Conservation (phyloP, 1,284 basidiomycete species). For the Trichosporon faecale region DNA sequence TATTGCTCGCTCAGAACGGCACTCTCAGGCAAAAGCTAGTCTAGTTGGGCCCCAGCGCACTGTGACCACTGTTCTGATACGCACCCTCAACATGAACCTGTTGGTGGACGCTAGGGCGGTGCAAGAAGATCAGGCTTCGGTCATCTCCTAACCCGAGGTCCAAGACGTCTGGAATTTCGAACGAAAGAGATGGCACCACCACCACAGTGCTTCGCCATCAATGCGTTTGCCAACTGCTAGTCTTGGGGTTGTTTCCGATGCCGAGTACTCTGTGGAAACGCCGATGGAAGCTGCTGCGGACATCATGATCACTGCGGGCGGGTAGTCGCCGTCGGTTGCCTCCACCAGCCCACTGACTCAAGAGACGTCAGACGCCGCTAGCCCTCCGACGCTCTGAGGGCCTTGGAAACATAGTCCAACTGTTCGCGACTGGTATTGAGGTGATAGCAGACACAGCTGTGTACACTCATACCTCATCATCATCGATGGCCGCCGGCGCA, state of each 20-base stretch:
- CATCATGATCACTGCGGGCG: background rate
- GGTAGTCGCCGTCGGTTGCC: background rate
- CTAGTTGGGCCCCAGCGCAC: no score
- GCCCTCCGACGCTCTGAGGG: background rate
- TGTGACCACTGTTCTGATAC: no score
- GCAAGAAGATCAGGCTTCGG: background rate
- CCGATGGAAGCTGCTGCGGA: background rate
- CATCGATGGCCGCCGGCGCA: background rate
- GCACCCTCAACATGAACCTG: no score
- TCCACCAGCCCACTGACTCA: background rate
- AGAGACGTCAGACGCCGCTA: background rate
- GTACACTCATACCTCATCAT: background rate
- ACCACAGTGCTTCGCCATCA: background rate
- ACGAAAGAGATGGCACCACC: background rate
- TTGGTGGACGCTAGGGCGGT: no score
- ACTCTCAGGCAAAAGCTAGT: no score
- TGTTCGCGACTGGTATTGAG: no score
- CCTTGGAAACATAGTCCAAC: background rate
- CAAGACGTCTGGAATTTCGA: background rate
- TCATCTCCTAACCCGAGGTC: background rate
- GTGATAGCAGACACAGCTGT: no score
- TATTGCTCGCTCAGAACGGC: no score
- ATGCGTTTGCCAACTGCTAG: background rate
- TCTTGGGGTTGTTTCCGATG: background rate
- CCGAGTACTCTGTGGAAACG: background rate